These are phyloP conservation scores for Gloeopeniophorella convolvens DNA, from an alignment of 768 basidiomycete genomes.

Conservation along the genomic window DNA sequence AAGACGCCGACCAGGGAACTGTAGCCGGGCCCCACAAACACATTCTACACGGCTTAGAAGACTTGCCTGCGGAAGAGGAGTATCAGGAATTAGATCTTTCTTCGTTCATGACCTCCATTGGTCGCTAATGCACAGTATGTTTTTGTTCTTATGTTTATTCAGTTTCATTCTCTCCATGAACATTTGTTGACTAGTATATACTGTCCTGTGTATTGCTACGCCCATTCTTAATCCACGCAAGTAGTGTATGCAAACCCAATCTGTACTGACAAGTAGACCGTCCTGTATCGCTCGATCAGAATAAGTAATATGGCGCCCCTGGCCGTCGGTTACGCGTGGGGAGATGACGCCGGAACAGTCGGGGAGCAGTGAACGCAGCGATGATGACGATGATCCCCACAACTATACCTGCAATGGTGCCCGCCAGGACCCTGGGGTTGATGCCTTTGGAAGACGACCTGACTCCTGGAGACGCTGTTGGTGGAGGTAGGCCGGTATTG, in stretches of 20 bases:
- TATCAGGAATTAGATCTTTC: constrained; percentile 83
- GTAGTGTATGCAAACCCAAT: constrained; percentile 14
- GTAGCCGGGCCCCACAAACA: constrained; percentile 73
- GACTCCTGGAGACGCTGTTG: constrained; percentile 3
- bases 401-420: constrained; percentile 25
- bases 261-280: constrained; percentile 9
- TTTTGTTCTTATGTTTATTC: constrained; percentile 25
- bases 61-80: constrained; percentile 88
- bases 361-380: constrained; percentile 25
- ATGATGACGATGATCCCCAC: constrained; percentile 22
- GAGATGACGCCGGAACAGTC: constrained; percentile 20
- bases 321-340: constrained; percentile 16
- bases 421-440: constrained; percentile 21
- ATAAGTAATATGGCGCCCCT: constrained; percentile 21
- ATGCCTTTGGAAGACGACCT: constrained; percentile 8
- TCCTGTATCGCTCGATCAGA: constrained; percentile 15
- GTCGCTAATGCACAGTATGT: constrained; percentile 33
- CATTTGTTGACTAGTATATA: constrained; percentile 13
- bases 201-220: constrained; percentile 15
- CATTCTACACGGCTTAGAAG: constrained; percentile 83
- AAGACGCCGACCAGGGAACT: constrained; percentile 37
- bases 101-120: constrained; percentile 83
- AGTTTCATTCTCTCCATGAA: constrained; percentile 13
- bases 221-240: constrained; percentile 17
- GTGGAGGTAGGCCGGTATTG: background rate